A percentile compares a stretch with the other conserved stretches of the same genome.
Conservation (phyloP, 352 stramenopile genomes). For the Globisporangium yorkense region DNA sequence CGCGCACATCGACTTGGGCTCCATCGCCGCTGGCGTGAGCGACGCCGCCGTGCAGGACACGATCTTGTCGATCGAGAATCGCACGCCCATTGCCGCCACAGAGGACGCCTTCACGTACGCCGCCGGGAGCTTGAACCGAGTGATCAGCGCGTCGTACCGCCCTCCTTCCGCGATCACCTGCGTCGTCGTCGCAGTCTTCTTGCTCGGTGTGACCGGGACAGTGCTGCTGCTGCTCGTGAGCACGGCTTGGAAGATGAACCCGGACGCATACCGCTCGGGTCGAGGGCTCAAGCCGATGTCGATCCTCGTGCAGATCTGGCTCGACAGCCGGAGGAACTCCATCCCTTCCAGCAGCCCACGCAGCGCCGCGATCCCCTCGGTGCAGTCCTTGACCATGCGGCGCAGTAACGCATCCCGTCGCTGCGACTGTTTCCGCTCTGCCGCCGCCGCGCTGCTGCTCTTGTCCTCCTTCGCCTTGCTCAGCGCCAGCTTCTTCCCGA, state of each 20-base stretch:
- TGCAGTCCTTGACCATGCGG: conserved; percentile 62
- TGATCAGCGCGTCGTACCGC: conserved; percentile 77
- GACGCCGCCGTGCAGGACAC: conserved; percentile 58
- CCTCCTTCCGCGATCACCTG: conserved; percentile 81
- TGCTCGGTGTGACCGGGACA: conserved; percentile 12
- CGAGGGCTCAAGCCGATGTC: conserved; percentile 74
- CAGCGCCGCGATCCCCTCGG: conserved; percentile 57
- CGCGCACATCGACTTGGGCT: conserved; percentile 25
- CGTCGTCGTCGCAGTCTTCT: conserved; percentile 29
- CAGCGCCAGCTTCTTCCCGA: conserved; percentile 32
- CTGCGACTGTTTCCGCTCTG: conserved; percentile 48
- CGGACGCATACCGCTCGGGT: conserved; percentile 70
- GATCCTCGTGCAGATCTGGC: conserved; percentile 56
- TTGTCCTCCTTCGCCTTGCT: conserved; percentile 20
- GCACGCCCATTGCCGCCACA: conserved; percentile 76
- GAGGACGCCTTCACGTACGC: conserved; percentile 66
- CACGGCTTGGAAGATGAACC: conserved; percentile 83
- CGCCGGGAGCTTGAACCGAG: conserved; percentile 76
- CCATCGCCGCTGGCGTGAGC: conserved; percentile 21
- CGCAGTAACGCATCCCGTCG: conserved; percentile 59
- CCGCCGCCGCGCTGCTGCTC: conserved; percentile 5
- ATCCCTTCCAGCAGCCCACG: conserved; percentile 66
- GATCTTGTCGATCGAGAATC: conserved; percentile 85
- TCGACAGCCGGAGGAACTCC: conserved; percentile 52
- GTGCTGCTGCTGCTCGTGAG: conserved; percentile 24